These are phyloP conservation scores for Blastobotrys parvus DNA, from an alignment of 805 yeast species.

Conservation along the genomic window DNA sequence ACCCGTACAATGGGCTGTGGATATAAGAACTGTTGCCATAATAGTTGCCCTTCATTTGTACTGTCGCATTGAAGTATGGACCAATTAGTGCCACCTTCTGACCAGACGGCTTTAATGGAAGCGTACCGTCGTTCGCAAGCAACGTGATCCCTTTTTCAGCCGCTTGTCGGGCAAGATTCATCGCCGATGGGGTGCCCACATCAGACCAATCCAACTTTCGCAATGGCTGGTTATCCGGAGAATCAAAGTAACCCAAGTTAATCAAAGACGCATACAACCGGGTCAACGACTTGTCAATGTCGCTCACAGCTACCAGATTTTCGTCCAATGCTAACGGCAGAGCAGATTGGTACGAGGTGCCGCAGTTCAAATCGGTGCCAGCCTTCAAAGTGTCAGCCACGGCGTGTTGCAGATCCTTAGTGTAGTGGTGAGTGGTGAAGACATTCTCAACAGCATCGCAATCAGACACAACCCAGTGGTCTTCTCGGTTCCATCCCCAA, in stretches of 20 bases:
- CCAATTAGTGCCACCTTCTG: constrained; percentile 10
- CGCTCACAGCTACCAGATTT: constrained; percentile 2
- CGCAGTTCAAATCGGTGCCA: constrained; percentile 10
- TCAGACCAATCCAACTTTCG: constrained; percentile 6
- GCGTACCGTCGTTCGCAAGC: constrained; percentile 9
- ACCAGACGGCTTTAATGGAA: constrained; percentile 2
- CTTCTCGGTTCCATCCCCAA: constrained; percentile 6
- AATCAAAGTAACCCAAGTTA: constrained; percentile 9
- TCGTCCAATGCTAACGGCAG: constrained; percentile 6
- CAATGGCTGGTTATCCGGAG: constrained; percentile 4
- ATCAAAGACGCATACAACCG: constrained; percentile 10
- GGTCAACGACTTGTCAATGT: constrained; percentile 5
- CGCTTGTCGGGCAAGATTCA: constrained; percentile 6
- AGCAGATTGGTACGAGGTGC: constrained; percentile 1
- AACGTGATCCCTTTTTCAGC: constrained; percentile 10
- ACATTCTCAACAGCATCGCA: constrained; percentile 10
- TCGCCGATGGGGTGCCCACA: constrained; percentile 6
- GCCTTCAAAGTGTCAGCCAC: constrained; percentile 10
- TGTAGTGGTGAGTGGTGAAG: constrained; percentile 8
- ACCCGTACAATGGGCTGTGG: constrained; percentile 6
- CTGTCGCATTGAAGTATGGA: constrained; percentile 11
- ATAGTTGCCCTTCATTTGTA: constrained; percentile 9
- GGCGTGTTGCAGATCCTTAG: constrained; percentile 3
- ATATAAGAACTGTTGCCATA: constrained; percentile 6
- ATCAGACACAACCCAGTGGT: constrained; percentile 9